Percentiles rank a stretch among this genome's conserved stretches.
Conservation (phyloP, 768 basidiomycete species). For the Pholiota conissans region DNA sequence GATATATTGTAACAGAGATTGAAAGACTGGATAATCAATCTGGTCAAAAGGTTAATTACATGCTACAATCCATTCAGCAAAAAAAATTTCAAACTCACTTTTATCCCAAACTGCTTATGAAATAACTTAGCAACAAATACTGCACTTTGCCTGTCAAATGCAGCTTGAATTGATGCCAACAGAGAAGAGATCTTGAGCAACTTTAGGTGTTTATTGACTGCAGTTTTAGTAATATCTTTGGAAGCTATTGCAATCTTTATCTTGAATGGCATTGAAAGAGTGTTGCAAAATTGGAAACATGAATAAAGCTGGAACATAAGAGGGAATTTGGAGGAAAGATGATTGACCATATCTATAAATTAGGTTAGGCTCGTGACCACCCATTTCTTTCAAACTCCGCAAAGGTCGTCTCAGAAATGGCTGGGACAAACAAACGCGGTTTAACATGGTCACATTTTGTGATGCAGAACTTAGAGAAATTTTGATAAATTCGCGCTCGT, state of each 20-base stretch:
- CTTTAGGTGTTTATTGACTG: not conserved
- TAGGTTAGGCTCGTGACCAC: too few relatives aligned
- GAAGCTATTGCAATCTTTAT: slow-evolving; percentile 7
- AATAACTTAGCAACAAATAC: not conserved
- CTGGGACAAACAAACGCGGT: too few relatives aligned
- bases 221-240: not conserved
- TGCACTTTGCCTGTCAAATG: not conserved
- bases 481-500: too few relatives aligned
- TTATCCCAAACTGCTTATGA: slow-evolving; percentile 18
- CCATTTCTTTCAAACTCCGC: too few relatives aligned
- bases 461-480: too few relatives aligned
- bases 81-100: slow-evolving; percentile 14
- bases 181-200: not conserved
- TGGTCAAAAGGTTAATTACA: slow-evolving; percentile 19
- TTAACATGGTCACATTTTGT: too few relatives aligned
- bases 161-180: not conserved
- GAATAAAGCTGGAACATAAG: slow-evolving; percentile 8
- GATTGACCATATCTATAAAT: slow-evolving; percentile 3
- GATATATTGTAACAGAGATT: slow-evolving; percentile 10
- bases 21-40: slow-evolving; percentile 16
- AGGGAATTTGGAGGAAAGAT: slow-evolving; percentile 1
- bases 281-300: not conserved
- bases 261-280: slow-evolving; percentile 6
- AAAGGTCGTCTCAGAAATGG: too few relatives aligned
- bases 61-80: slow-evolving; percentile 17